Base-by-base conservation (phyloP, 2,329 filamentous ascomycete genomes). In the Pseudocercospora fijiensis region DNA sequence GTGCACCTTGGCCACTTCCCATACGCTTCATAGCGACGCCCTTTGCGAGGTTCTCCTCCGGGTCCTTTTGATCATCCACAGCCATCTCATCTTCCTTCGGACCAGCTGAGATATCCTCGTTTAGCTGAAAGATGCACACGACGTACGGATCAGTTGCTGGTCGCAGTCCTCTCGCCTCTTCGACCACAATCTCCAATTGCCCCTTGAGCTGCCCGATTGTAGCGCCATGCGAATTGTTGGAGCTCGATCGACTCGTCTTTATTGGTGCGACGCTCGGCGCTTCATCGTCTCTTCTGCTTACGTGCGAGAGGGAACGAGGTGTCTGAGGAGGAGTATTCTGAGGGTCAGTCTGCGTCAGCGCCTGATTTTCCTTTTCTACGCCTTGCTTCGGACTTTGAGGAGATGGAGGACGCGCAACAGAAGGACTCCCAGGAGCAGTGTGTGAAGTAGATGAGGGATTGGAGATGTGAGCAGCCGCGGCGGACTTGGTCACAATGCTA, bases 311-410 rank as follows among this genome's bases (percentile, higher is more conserved):
- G 65, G 93, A 90, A 80, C 94, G 89, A 68, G 92, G 94, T 61
- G 94, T 96, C 71, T 94, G 93, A 65, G 92, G 88, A 71, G 92
- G 90, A 72, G 91, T 95, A 83, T 92, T 96, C 93, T 97, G 96
- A 83, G 76, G 79, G 79, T 82, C 82, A 79, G 87, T 86, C 85
- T 88, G 85, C 86, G 92, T 97, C 92, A 97, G 93, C 90, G 89
- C 69, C 69, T 66, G 66, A 49, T 65, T 70, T 67, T 90, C 83
- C 86, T 90, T 78, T 90, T 84, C 82, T 86, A 84, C 79, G 85
- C 83, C 83, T 78, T 78, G 76, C 75, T 76, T 74, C 69, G 77
- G 79, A 66, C 55, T 57, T 57, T 60, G 60, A 47, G 65, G 62
- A 70, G 77, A 74, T 69, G 78, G 76, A 76, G 78, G 79, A 75